Evolutionary conservation across 1,139 yeast genomes (phyloP), one percentile per base, ranked within the genome.

Genomic region (Geotrichum candidum): DNA sequence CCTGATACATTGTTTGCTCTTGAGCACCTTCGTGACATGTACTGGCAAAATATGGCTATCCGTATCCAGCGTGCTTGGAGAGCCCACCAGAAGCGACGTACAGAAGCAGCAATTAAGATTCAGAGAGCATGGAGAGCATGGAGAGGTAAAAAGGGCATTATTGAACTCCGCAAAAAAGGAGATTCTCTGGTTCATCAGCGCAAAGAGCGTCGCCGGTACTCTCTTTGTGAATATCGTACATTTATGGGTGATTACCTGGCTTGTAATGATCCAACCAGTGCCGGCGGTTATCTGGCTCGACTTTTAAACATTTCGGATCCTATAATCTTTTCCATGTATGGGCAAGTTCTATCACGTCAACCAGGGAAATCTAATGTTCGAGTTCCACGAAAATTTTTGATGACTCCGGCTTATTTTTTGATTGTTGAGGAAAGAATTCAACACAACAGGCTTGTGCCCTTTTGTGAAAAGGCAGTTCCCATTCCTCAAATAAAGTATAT

Each of bases 31-130:
- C 84, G 99, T 74, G 99, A 95, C 71, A 88, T 87, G 77, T 95
- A 91, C 73, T 95, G 99, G 98, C 95, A 91, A 72, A 90, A 89
- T 70, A 94, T 94, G 96, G 99, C 99, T 1, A 92, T 96, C 1
- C 84, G 96, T 69, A 94, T 94, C 68, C 99, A 94, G 78, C 83
- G 98, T 68, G 98, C 99, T 3, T 91, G 97, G 92, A 83, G 99
- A 77, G 81, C 90, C 68, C 90, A 88, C 72, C 77, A 87, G 65
- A 86, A 54, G 72, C 82, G 90, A 70, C 45, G 92, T 75, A 88
- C 86, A 63, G 96, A 90, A 70, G 94, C 96, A 31, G 98, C 97
- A 0, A 85, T 83, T 65, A 83, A 81, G 57, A 85, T 94, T 56
- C 99, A 95, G 77, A 82, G 87, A 65, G 11, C 51, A 9, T 90